These are phyloP conservation scores for Neovahlkampfia damariscottae DNA, from an alignment of 78 protist genomes.

Conservation along the genomic window DNA sequence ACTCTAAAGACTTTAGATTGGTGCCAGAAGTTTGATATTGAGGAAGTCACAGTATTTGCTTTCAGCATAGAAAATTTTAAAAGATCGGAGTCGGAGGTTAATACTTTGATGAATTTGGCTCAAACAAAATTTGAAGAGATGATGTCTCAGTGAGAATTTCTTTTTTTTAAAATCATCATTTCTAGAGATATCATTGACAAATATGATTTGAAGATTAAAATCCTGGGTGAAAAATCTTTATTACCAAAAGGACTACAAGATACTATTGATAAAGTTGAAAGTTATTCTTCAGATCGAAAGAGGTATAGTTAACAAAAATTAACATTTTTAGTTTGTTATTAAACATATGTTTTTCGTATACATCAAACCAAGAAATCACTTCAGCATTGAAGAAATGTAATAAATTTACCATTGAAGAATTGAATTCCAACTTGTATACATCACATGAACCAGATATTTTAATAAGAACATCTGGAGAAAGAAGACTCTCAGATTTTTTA, in stretches of 20 bases:
- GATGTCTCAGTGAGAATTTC: neutral
- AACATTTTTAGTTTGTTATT: too few species aligned
- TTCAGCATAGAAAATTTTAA: conserved; percentile 18
- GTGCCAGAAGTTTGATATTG: neutral
- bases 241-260: neutral
- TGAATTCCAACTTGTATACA: neutral
- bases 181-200: neutral
- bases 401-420: neutral
- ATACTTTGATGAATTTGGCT: conserved; percentile 6
- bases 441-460: neutral
- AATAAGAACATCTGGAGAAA: conserved; percentile 22
- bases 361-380: conserved; percentile 7
- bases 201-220: neutral
- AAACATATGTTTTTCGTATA: conserved; percentile 15
- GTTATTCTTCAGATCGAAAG: neutral
- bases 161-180: neutral
- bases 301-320: too few species aligned
- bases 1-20: neutral
- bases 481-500: conserved; percentile 18
- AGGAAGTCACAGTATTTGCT: conserved; percentile 10
- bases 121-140: neutral
- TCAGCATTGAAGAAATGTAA: neutral
- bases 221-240: neutral
- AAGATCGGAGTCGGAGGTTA: conserved; percentile 6
- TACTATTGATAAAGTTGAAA: neutral